Percentiles rank a stretch among this genome's conserved stretches.
Evolutionary conservation across 371 early-diverging fungal species (phyloP).

Genomic region (Dichotomocladium elegans): DNA sequence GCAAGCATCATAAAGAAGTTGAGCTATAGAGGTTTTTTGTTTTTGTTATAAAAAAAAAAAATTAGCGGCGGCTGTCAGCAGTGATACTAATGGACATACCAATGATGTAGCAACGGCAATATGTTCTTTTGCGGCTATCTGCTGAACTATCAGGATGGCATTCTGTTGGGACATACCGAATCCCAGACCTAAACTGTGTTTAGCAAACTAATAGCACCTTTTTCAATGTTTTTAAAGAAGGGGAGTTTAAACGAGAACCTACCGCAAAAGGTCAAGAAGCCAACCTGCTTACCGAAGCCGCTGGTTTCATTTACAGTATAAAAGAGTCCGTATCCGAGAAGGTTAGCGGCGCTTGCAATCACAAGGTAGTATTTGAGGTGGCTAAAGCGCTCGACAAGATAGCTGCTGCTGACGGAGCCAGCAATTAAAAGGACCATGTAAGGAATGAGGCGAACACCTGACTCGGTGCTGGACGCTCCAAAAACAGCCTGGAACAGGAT

Average conservation of each 20-base stretch:
- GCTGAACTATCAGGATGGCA: slow-evolving; percentile 53
- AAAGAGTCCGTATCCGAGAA: slow-evolving; percentile 40
- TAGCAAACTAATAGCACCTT: too few relatives aligned
- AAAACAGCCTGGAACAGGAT: slow-evolving; percentile 51
- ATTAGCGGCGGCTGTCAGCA: not conserved
- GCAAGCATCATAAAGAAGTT: slow-evolving; percentile 40
- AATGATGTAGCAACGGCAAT: slow-evolving; percentile 57
- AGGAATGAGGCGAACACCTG: slow-evolving; percentile 43
- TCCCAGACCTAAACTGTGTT: slow-evolving; percentile 26
- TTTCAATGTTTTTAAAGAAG: too few relatives aligned
- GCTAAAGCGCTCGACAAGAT: slow-evolving; percentile 16
- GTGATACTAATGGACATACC: not conserved
- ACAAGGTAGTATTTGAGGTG: slow-evolving; percentile 25
- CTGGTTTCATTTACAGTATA: slow-evolving; percentile 33
- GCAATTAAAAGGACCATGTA: slow-evolving; percentile 38
- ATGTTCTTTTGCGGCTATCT: slow-evolving; percentile 44
- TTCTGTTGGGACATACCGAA: slow-evolving; percentile 64
- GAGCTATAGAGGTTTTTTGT: slow-evolving; percentile 9
- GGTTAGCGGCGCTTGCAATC: slow-evolving; percentile 25
- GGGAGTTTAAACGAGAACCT: not conserved
- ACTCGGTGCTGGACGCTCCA: slow-evolving; percentile 30
- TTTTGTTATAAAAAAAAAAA: not conserved
- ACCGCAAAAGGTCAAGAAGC: slow-evolving; percentile 35
- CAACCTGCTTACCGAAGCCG: slow-evolving; percentile 36
- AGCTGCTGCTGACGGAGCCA: slow-evolving; percentile 31